phyloP scores from a whole-genome alignment of 2,329 filamentous ascomycete genomes.

The Didymella glomerata region DNA sequence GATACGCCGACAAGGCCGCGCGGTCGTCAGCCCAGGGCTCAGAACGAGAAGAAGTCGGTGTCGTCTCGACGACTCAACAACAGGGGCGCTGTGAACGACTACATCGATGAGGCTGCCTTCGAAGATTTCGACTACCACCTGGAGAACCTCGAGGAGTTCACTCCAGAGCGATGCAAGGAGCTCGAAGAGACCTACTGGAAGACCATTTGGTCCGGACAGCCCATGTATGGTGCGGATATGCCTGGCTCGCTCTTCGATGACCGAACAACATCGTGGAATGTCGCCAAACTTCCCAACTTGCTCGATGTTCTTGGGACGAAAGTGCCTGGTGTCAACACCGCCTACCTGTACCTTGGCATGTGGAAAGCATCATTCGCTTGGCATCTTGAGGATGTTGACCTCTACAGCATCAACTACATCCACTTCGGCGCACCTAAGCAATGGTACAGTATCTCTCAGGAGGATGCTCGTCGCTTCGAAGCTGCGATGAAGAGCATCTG shows the following conservation, averaged over 20 bases:
- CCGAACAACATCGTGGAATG: conserved; percentile 84
- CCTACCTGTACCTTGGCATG: conserved; percentile 98
- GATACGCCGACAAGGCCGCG: conserved; percentile 64
- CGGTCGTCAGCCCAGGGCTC: conserved; percentile 58
- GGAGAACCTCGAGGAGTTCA: conserved; percentile 84
- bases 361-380: conserved; percentile 99
- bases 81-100: conserved; percentile 76
- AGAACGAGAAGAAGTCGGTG: conserved; percentile 68
- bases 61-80: conserved; percentile 89
- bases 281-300: conserved; percentile 92
- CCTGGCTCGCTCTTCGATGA: conserved; percentile 95
- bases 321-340: conserved; percentile 96
- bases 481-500: conserved; percentile 94
- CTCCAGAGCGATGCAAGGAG: conserved; percentile 89
- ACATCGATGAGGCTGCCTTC: conserved; percentile 89
- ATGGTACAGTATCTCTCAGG: conserved; percentile 99
- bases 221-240: conserved; percentile 96
- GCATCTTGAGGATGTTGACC: conserved; percentile 97
- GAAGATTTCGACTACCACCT: conserved; percentile 90
- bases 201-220: conserved; percentile 91
- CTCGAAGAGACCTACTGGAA: conserved; percentile 97
- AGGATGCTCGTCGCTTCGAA: conserved; percentile 91
- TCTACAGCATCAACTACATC: conserved; percentile 99
- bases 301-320: conserved; percentile 94
- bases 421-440: conserved; percentile 99